Conservation (phyloP, 768 basidiomycete species). For the Cystofilobasidium macerans region DNA sequence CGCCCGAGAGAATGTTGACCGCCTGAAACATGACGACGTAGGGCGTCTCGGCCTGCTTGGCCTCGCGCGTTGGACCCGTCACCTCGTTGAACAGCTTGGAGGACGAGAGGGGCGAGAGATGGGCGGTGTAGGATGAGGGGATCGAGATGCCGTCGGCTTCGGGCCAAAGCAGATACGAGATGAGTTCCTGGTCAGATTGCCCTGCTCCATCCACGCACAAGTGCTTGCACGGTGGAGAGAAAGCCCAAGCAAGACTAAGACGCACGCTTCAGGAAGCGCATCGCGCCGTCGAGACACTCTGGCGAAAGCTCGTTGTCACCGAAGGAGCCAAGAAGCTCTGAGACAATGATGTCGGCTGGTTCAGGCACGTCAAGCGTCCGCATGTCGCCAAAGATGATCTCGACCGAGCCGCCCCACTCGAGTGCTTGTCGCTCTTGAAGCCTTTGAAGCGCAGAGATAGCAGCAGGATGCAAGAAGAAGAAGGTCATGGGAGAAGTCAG, state of each 20-base stretch:
- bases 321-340: constrained; percentile 91
- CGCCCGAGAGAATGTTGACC: constrained; percentile 72
- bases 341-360: constrained; percentile 81
- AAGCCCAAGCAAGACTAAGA: constrained; percentile 23
- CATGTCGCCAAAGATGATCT: constrained; percentile 92
- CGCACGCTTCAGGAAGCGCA: constrained; percentile 82
- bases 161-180: not conserved
- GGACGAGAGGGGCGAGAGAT: constrained; percentile 86
- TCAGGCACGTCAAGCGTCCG: constrained; percentile 69
- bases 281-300: constrained; percentile 91
- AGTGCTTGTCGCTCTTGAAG: constrained; percentile 67
- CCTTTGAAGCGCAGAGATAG: constrained; percentile 40
- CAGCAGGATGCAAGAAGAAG: not conserved
- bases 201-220: too few species aligned
- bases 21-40: constrained; percentile 99
- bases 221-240: too few species aligned
- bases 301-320: constrained; percentile 98
- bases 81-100: constrained; percentile 85
- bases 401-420: constrained; percentile 74
- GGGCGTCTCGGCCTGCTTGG: constrained; percentile 77
- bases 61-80: constrained; percentile 43
- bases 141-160: constrained; percentile 88
- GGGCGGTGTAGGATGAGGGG: constrained; percentile 88
- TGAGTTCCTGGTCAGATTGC: not conserved
- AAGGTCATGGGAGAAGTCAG: not conserved